phyloP scores from a whole-genome alignment of 139 green algal species.

The Volvox reticuliferus region DNA sequence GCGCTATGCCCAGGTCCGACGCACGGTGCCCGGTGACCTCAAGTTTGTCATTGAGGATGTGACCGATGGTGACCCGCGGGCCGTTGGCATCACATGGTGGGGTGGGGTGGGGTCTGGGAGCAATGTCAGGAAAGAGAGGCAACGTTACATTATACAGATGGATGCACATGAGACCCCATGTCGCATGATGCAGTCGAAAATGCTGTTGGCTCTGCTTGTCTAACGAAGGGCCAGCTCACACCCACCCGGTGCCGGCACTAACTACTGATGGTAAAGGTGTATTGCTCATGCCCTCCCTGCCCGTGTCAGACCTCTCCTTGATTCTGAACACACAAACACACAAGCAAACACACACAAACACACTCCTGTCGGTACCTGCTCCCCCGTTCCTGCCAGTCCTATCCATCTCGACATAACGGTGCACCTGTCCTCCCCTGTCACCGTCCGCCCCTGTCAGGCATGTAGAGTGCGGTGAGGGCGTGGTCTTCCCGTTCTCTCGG shows the following conservation, averaged over 20 bases:
- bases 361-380: no score
- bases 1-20: conserved; percentile 43
- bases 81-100: conserved; percentile 80
- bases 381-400: no score
- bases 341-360: background rate
- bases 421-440: no score
- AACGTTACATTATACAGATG: no score
- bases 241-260: no score
- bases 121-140: background rate
- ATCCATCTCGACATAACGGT: no score
- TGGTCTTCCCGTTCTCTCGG: conserved; percentile 85
- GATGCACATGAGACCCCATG: no score
- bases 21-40: conserved; percentile 73
- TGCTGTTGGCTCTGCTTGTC: no score
- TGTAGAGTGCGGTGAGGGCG: conserved; percentile 74
- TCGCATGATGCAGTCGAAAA: no score
- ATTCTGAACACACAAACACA: background rate
- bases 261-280: background rate
- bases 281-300: no score
- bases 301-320: no score
- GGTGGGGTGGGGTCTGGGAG: background rate
- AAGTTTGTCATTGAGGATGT: conserved; percentile 86
- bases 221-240: no score
- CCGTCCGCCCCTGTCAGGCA: conserved; percentile 68
- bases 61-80: conserved; percentile 60